Evolutionary conservation across 1,139 yeast species (phyloP), one percentile per base, ranked within the genome.

Genomic region (Diutina siamensis): DNA sequence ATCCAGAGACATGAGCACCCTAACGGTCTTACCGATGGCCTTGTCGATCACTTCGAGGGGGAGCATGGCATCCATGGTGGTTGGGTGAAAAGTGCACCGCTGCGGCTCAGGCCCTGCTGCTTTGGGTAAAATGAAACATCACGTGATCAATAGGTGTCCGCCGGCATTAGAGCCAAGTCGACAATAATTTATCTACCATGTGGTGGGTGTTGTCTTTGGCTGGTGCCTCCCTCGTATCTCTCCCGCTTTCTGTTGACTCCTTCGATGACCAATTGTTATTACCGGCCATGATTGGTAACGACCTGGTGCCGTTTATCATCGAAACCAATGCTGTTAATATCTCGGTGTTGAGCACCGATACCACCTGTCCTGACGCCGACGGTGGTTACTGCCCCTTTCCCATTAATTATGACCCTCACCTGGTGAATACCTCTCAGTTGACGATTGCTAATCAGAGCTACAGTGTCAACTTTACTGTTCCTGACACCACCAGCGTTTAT

Each of bases 11-110:
- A 88, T 72, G 48, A 89, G 73, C 31, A 89, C 87, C 72, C 86
- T 78, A 46, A 92, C 79, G 49, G 74, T 71, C 45, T 86, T 77
- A 18, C 95, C 96, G 41, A 92, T 80, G 50, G 94, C 80, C 61
- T 80, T 83, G 63, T 92, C 97, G 44, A 92, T 85, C 45, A 87
- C 74, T 61, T 89, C 97, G 51, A 87, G 67, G 4, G 96, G 96
- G 47, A 83, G 70, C 15, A 79, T 60, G 4, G 64, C 95, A 95
- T 0, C 76, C 88, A 0, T 68, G 94, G 33, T 46, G 3, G 7
- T 25, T n/a, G n/a, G n/a, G n/a, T n/a, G n/a, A n/a, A n/a, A n/a
- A n/a, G n/a, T n/a, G n/a, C n/a, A n/a, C n/a, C n/a, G n/a, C n/a
- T n/a, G n/a, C n/a, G n/a, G n/a, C n/a, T n/a, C n/a, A n/a, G n/a